Percentiles rank a stretch among this genome's conserved stretches.
phyloP scores from a whole-genome alignment of 2,329 filamentous ascomycete genomes.

The Monosporascus sp. region DNA sequence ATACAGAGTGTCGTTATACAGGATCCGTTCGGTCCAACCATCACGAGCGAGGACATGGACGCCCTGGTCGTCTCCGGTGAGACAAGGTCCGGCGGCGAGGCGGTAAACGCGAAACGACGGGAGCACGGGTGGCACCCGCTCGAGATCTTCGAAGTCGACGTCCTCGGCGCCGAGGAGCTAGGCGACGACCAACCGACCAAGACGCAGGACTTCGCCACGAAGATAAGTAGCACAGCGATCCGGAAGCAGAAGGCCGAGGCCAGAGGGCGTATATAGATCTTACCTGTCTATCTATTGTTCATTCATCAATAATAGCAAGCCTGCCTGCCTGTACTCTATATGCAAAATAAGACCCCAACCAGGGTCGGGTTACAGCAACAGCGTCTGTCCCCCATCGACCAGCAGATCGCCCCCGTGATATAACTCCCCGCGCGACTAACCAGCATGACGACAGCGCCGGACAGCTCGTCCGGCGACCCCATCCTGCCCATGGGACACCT shows the following conservation, averaged over 20 bases:
- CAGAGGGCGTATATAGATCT: slow-evolving; percentile 3
- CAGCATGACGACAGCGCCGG: slow-evolving; percentile 56
- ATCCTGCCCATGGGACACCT: slow-evolving; percentile 61
- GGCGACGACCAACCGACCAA: slow-evolving; percentile 32
- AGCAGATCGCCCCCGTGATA: slow-evolving; percentile 64
- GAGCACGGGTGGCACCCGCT: slow-evolving; percentile 72
- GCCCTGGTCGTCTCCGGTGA: slow-evolving; percentile 84
- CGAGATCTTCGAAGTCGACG: slow-evolving; percentile 82
- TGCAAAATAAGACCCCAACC: too few relatives aligned
- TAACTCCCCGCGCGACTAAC: slow-evolving; percentile 58
- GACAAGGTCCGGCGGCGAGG: slow-evolving; percentile 74
- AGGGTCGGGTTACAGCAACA: slow-evolving; percentile 17
- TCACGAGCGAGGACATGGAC: slow-evolving; percentile 71
- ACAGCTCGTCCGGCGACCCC: slow-evolving; percentile 57
- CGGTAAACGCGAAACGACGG: slow-evolving; percentile 76
- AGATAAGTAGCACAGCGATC: slow-evolving; percentile 90
- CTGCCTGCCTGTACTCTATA: too few relatives aligned
- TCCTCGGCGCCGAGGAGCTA: slow-evolving; percentile 64
- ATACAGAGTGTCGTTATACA: slow-evolving; percentile 80
- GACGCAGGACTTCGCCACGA: slow-evolving; percentile 64
- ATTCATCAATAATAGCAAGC: background rate
- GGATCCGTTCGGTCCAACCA: slow-evolving; percentile 86
- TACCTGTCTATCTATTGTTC: background rate
- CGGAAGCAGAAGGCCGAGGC: slow-evolving; percentile 38
- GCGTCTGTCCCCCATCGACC: slow-evolving; percentile 51